A percentile compares a stretch with the other conserved stretches of the same genome.
Conservation (phyloP, 768 basidiomycete species). For the Tulasnella sp. region DNA sequence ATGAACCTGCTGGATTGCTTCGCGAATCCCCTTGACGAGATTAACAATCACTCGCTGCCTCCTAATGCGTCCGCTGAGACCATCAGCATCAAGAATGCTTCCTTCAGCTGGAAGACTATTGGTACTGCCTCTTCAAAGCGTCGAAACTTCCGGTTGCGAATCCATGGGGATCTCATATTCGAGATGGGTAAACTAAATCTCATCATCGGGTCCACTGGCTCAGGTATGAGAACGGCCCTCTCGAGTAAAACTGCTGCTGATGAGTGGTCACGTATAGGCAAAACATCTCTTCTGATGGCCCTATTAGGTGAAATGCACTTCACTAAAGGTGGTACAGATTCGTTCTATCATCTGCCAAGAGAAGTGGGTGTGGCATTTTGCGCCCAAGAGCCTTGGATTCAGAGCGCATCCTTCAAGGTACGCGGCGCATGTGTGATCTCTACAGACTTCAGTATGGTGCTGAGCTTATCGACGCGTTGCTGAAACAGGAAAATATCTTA, state of each 20-base stretch:
- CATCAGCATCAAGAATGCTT: conserved; percentile 29
- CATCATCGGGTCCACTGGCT: conserved; percentile 30
- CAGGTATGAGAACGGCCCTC: not conserved
- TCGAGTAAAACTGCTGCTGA: not conserved
- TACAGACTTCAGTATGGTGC: not conserved
- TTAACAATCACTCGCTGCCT: conserved; percentile 4
- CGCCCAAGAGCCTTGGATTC: conserved; percentile 78
- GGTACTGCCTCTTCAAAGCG: conserved; percentile 34
- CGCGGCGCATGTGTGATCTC: not conserved
- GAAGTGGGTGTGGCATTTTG: conserved; percentile 63
- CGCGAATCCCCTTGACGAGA: conserved; percentile 13
- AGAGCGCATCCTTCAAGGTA: conserved; percentile 64
- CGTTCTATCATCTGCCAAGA: conserved; percentile 62
- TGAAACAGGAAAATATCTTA: conserved; percentile 48
- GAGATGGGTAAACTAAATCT: conserved; percentile 28
- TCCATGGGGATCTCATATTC: conserved; percentile 27
- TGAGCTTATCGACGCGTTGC: too few species aligned
- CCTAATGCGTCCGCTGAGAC: conserved; percentile 13
- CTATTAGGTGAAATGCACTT: conserved; percentile 33
- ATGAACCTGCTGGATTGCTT: conserved; percentile 29
- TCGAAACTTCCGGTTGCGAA: conserved; percentile 26
- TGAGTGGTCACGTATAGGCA: conserved; percentile 13
- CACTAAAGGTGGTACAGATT: conserved; percentile 29
- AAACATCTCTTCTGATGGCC: conserved; percentile 23
- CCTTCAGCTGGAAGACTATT: conserved; percentile 39